Evolutionary conservation across 73 alveolate species (phyloP).

Genomic region (Tetrahymena thermophila): DNA sequence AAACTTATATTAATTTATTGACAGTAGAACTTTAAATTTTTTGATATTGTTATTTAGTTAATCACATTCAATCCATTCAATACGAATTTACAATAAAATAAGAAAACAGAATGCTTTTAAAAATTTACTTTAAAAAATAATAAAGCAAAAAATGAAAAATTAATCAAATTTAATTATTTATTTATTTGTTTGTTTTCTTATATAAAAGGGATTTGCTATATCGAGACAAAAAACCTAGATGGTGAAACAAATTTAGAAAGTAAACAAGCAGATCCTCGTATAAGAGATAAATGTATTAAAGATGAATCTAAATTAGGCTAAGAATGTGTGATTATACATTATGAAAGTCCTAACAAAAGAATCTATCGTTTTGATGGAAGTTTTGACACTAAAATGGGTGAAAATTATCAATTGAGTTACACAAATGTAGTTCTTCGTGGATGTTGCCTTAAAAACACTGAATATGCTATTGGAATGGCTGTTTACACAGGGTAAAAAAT

Average conservation of each 20-base stretch:
- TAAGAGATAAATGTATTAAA: neutral
- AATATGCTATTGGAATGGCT: constrained; percentile 69
- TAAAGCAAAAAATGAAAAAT: no score
- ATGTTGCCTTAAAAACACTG: constrained; percentile 76
- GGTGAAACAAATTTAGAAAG: constrained; percentile 92
- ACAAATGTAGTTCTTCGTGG: constrained; percentile 84
- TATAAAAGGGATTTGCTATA: constrained; percentile 70
- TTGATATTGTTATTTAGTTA: no score
- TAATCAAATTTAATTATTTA: no score
- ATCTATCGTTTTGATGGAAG: constrained; percentile 15
- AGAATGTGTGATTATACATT: constrained; percentile 7
- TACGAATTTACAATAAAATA: no score
- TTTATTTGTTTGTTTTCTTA: neutral
- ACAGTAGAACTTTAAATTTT: no score
- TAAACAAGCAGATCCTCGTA: constrained; percentile 39
- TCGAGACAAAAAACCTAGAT: constrained; percentile 91
- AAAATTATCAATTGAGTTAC: constrained; percentile 21
- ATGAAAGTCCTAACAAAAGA: constrained; percentile 21
- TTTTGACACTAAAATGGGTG: neutral
- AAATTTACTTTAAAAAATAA: no score
- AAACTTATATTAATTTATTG: no score
- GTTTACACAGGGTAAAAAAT: constrained; percentile 61
- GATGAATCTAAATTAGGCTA: constrained; percentile 17
- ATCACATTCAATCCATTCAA: no score
- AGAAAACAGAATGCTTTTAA: no score